Base-by-base conservation (phyloP, 2,329 filamentous ascomycete species). In the Aspergillus pseudotamarii region DNA sequence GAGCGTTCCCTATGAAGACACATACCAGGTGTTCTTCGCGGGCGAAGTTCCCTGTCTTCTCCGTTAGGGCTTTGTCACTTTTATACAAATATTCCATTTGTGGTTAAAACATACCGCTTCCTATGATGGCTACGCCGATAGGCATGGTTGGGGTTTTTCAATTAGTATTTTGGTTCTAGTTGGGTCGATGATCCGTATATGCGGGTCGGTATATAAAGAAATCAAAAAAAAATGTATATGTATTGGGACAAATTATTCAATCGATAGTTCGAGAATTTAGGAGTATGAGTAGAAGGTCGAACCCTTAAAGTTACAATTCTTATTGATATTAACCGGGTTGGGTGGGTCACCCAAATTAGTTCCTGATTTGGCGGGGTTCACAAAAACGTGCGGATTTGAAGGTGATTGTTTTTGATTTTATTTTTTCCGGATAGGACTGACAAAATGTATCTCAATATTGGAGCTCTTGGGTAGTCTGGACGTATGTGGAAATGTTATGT, bases 11-110 rank as follows among this genome's bases (percentile, higher is more conserved):
- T 19, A 3, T 10, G 23, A 14, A 6, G 5, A 34, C 8, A 32
- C 71, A 50, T 75, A 82, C 81, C 58, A 86, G 77, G 69, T 87
- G 85, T 66, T 86, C 81, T 73, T 87, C 85, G 64, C 81, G 80
- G 61, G 84, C 84, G 72, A 87, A 87, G 69, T 86, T 85, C 63
- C 85, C 79, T 80, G 43, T 48, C 56, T 63, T 16, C 11, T 32
- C 46, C 16, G 30, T 34, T 51, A 57, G 43, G 16, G n/a, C 57
- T 36, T 16, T 41, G 19, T 55, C 23, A 26, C 23, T 26, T 56
- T 30, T 14, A 32, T 59, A 43, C 5, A 16, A 30, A 43, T 32
- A 16, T 23, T 11, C 34, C 21, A n/a, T 30, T 30, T 34, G 59
- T 51, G 16, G 30, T n/a, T 54, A 36, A 36, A 36, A 62, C 68